phyloP scores from a whole-genome alignment of 2,329 filamentous ascomycete species.

The Alternaria dauci region DNA sequence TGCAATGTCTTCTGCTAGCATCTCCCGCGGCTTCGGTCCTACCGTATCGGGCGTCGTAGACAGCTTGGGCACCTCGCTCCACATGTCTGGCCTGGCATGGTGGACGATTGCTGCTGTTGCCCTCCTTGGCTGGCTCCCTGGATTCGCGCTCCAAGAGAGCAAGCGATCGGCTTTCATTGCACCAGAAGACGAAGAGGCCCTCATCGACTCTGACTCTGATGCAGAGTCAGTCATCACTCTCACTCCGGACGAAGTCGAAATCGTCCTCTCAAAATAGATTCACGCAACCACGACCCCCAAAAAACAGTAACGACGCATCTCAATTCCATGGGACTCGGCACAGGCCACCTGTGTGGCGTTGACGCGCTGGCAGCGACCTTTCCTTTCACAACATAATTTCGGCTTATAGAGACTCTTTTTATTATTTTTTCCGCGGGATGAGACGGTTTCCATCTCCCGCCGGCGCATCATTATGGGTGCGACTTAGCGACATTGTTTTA shows the following conservation, averaged over 20 bases:
- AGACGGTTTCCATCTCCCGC: slow-evolving; percentile 7
- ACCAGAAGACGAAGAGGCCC: slow-evolving; percentile 43
- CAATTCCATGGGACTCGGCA: slow-evolving; percentile 18
- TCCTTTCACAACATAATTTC: slow-evolving; percentile 13
- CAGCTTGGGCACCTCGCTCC: slow-evolving; percentile 77
- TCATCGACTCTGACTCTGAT: slow-evolving; percentile 43
- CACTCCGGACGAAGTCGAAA: slow-evolving; percentile 41
- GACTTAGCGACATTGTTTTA: slow-evolving; percentile 19
- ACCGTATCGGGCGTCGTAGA: slow-evolving; percentile 88
- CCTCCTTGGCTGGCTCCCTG: slow-evolving; percentile 64
- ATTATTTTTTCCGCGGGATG: slow-evolving; percentile 1
- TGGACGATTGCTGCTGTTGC: slow-evolving; percentile 87
- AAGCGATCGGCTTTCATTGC: slow-evolving; percentile 35
- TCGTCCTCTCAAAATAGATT: slow-evolving; percentile 41
- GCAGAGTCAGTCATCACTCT: slow-evolving; percentile 46
- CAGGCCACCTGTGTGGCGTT: background rate
- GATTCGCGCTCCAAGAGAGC: slow-evolving; percentile 72
- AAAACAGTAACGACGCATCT: slow-evolving; percentile 21
- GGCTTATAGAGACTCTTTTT: slow-evolving; percentile 19
- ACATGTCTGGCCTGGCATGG: slow-evolving; percentile 90
- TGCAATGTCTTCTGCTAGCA: slow-evolving; percentile 87
- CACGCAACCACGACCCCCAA: slow-evolving; percentile 24
- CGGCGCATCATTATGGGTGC: slow-evolving; percentile 24
- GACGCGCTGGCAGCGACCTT: slow-evolving; percentile 27
- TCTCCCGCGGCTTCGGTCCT: slow-evolving; percentile 88